phyloP scores from a whole-genome alignment of 495 filamentous ascomycete species.

The Parathielavia appendiculata region DNA sequence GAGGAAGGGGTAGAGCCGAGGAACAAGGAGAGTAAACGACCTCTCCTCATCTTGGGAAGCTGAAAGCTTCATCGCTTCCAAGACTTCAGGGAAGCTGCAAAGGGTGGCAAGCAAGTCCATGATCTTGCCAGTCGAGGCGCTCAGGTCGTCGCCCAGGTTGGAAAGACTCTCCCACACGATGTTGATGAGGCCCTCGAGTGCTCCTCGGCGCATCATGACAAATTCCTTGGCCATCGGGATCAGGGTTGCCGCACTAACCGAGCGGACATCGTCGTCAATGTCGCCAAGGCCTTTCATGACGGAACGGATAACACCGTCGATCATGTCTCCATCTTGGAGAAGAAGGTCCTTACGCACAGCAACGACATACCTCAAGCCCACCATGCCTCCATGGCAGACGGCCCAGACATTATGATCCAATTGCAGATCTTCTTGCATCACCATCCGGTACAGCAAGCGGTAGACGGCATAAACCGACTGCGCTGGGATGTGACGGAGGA shows the following conservation, averaged over 20 bases:
- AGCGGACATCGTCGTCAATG: conserved; percentile 89
- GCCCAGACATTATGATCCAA: conserved; percentile 75
- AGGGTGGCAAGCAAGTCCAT: conserved; percentile 97
- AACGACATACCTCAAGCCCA: conserved; percentile 87
- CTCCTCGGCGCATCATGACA: conserved; percentile 70
- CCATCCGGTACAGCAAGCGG: conserved; percentile 72
- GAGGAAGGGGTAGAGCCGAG: conserved; percentile 90
- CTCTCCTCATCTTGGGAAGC: conserved; percentile 75
- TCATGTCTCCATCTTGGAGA: conserved; percentile 70
- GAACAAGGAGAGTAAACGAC: conserved; percentile 87
- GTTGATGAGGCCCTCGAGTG: conserved; percentile 74
- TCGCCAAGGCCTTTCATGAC: conserved; percentile 94
- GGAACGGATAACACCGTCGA: conserved; percentile 85
- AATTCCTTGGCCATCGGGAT: conserved; percentile 95
- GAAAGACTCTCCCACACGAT: conserved; percentile 98
- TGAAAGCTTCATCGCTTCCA: conserved; percentile 89
- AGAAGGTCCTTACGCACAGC: conserved; percentile 90
- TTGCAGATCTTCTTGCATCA: conserved; percentile 80
- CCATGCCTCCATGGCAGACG: conserved; percentile 96
- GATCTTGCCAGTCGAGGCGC: conserved; percentile 92
- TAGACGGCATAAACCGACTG: conserved; percentile 76
- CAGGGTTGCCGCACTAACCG: conserved; percentile 92
- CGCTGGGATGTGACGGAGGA: conserved; percentile 72
- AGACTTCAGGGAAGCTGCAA: conserved; percentile 87
- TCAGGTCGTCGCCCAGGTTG: conserved; percentile 90